These are phyloP conservation scores for Escovopsis weberi DNA, from an alignment of 2,329 filamentous ascomycete species.

Conservation along the genomic window DNA sequence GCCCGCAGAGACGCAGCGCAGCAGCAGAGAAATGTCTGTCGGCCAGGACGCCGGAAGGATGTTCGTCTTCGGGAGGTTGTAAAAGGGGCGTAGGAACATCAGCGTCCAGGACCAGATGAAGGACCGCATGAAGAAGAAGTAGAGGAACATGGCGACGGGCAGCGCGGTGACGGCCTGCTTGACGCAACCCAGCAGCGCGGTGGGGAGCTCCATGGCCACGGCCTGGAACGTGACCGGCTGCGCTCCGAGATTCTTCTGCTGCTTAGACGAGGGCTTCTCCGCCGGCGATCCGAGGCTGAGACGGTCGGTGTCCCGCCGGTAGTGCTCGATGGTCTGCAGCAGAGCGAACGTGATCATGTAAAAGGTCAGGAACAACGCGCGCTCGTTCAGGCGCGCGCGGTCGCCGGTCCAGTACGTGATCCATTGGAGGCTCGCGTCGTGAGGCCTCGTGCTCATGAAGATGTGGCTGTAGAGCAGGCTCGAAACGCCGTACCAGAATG, in stretches of 20 bases:
- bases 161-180: slow-evolving; percentile 27
- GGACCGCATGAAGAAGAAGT: slow-evolving; percentile 46
- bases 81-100: slow-evolving; percentile 55
- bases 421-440: slow-evolving; percentile 50
- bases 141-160: slow-evolving; percentile 38
- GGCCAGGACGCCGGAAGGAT: slow-evolving; percentile 45
- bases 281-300: slow-evolving; percentile 28
- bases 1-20: slow-evolving; percentile 45
- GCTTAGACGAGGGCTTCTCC: slow-evolving; percentile 7
- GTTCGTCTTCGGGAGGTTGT: slow-evolving; percentile 59
- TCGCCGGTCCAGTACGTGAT: slow-evolving; percentile 59
- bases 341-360: slow-evolving; percentile 55
- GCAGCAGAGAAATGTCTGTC: slow-evolving; percentile 39
- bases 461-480: slow-evolving; percentile 68
- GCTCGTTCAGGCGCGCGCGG: slow-evolving; percentile 68
- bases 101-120: slow-evolving; percentile 57
- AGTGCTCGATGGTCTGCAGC: slow-evolving; percentile 54
- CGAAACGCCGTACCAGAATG: slow-evolving; percentile 64
- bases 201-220: slow-evolving; percentile 25
- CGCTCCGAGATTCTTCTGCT: slow-evolving; percentile 12
- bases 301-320: slow-evolving; percentile 59
- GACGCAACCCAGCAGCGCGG: slow-evolving; percentile 22
- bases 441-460: slow-evolving; percentile 58
- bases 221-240: slow-evolving; percentile 19
- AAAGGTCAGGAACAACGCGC: slow-evolving; percentile 64